Percentiles rank a stretch among this genome's conserved stretches.
Evolutionary conservation across 768 basidiomycete species (phyloP).

Genomic region (Leccinum variicolor): DNA sequence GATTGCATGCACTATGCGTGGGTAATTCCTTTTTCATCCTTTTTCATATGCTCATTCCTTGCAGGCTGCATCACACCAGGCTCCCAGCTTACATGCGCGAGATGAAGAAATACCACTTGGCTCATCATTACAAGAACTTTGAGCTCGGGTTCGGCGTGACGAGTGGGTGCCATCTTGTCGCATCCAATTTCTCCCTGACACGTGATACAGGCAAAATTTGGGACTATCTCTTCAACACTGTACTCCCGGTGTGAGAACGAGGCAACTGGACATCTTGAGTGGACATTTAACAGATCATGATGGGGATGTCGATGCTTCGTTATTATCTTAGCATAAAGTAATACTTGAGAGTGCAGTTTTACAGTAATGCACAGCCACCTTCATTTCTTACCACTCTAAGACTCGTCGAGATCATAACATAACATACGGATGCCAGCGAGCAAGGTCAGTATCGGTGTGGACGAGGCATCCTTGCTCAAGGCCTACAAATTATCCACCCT

Average conservation of each 20-base stretch:
- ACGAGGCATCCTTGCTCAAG: slow-evolving; percentile 82
- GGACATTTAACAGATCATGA: neutral
- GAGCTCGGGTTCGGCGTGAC: slow-evolving; percentile 97
- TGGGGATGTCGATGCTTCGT: slow-evolving; percentile 6
- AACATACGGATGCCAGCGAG: slow-evolving; percentile 30
- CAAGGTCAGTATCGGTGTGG: slow-evolving; percentile 64
- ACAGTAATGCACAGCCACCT: slow-evolving; percentile 21
- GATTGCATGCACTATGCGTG: slow-evolving; percentile 92
- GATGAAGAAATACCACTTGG: slow-evolving; percentile 97
- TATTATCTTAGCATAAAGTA: slow-evolving; percentile 6
- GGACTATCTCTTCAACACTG: slow-evolving; percentile 89
- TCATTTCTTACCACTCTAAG: neutral
- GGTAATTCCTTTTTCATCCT: slow-evolving; percentile 27
- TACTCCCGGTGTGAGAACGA: slow-evolving; percentile 52
- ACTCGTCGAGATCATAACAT: neutral
- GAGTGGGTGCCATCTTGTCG: slow-evolving; percentile 43
- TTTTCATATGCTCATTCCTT: slow-evolving; percentile 1
- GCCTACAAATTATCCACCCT: slow-evolving; percentile 81
- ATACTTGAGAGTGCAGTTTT: neutral
- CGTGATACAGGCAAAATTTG: slow-evolving; percentile 73
- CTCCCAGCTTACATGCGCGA: slow-evolving; percentile 84
- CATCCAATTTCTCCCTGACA: slow-evolving; percentile 1
- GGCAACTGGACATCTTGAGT: neutral
- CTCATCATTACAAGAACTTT: slow-evolving; percentile 98
- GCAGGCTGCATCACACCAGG: slow-evolving; percentile 77